A percentile compares a stretch with the other conserved stretches of the same genome.
Evolutionary conservation across 306 rosid genomes (phyloP).

Genomic region (Ormosia semicastrata): DNA sequence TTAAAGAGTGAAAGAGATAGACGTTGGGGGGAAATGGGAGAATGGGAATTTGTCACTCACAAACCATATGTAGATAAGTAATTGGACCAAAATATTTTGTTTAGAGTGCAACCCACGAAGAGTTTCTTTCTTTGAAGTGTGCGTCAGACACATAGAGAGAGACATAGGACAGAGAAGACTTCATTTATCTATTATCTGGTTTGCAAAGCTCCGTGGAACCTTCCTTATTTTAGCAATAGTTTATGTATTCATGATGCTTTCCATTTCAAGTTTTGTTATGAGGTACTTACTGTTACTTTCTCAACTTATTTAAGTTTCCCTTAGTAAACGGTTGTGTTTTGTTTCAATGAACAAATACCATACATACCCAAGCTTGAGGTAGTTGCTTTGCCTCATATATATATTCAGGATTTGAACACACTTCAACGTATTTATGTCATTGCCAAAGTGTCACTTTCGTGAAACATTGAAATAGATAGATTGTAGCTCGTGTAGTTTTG

Average conservation of each 20-base stretch:
- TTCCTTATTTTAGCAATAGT: not conserved
- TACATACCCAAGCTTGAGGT: not conserved
- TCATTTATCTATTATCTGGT: not conserved
- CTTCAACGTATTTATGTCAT: not conserved
- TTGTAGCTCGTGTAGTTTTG: too few species aligned
- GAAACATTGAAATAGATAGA: not conserved
- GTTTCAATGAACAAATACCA: too few species aligned
- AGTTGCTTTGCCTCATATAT: not conserved
- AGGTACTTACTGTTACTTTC: conserved; percentile 14
- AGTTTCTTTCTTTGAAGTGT: conserved; percentile 3
- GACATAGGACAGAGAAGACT: not conserved
- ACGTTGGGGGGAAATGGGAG: not conserved
- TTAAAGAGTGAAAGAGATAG: not conserved
- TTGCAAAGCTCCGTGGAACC: conserved; percentile 17
- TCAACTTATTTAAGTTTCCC: not conserved
- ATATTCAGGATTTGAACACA: not conserved
- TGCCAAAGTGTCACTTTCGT: not conserved
- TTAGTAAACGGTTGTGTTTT: not conserved
- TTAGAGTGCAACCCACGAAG: not conserved
- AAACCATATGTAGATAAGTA: not conserved
- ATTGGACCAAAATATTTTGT: conserved; percentile 12
- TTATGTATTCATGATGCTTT: not conserved
- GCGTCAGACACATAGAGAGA: not conserved
- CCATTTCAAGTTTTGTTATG: not conserved
- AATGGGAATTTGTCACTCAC: conserved; percentile 13